Evolutionary conservation across 2,329 filamentous ascomycete species (phyloP), one percentile per base, ranked within the genome.

Genomic region (Pseudogymnoascus sp.): DNA sequence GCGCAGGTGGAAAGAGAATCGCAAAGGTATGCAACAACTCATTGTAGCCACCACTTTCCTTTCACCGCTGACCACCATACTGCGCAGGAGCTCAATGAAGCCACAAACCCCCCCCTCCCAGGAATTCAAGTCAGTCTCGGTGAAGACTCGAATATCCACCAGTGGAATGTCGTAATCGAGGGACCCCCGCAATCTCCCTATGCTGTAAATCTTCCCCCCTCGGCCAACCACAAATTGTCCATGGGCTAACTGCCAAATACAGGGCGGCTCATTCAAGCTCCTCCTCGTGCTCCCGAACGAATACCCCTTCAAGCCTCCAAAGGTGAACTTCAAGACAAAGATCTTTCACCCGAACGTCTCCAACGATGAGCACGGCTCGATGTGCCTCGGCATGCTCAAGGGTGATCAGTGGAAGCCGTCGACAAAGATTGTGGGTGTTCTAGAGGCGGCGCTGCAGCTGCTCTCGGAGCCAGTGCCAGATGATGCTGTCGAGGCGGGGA

Each of bases 261-360:
- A 73, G 85, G 84, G 82, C 70, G 87, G 86, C 61, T 78, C 77
- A 70, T 90, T 89, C 78, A 78, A 81, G 63, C 79, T 90, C 65
- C 79, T 81, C 66, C 79, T 90, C 66, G 79, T 75, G 47, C 81
- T 90, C 37, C 87, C 87, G n/a, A 82, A 77, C 67, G 83, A 86
- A 68, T 90, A 89, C 73, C 87, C 87, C 6, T 90, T 90, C 79
- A 89, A 89, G 71, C 85, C 87, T 6, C 87, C 87, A 3, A 81
- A 81, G 59, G 79, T 90, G 66, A 81, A 78, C 69, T 90, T 89
- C 78, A 80, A 79, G 63, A 90, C 87, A 57, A 88, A 88, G 68
- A 87, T 90, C 73, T 90, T 88, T 76, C 87, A 90, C 72, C 87
- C 87, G 1, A 90, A 90, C 69, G 83, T 90, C 61, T 85, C 81